A percentile compares a stretch with the other conserved stretches of the same genome.
phyloP scores from a whole-genome alignment of 2,329 filamentous ascomycete species.

The Penicillium sp. region DNA sequence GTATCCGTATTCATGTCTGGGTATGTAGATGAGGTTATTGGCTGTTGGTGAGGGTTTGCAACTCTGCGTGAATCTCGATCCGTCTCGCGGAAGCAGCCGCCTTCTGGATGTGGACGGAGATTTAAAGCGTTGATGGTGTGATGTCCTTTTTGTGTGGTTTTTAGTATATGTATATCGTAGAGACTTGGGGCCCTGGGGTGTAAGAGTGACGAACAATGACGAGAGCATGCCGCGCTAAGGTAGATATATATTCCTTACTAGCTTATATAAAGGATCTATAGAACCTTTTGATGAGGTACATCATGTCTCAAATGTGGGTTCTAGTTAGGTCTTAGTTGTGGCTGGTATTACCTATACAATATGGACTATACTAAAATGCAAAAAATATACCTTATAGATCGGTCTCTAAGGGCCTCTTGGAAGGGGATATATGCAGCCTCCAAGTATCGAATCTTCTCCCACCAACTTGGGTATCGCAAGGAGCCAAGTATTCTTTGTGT shows the following conservation, averaged over 20 bases:
- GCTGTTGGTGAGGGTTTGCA: too few species aligned
- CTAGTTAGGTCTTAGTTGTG: not conserved
- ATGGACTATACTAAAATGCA: too few species aligned
- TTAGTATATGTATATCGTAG: too few species aligned
- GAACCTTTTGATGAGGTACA: not conserved
- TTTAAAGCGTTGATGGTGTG: constrained; percentile 46
- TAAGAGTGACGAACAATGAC: not conserved
- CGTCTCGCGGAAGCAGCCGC: constrained; percentile 64
- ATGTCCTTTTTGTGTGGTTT: too few species aligned
- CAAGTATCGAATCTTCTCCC: not conserved
- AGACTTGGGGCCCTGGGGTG: too few species aligned
- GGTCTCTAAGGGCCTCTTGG: too few species aligned
- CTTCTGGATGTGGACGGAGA: constrained; percentile 59
- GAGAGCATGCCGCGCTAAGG: not conserved
- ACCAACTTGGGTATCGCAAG: not conserved
- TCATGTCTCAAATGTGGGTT: not conserved
- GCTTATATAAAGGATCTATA: not conserved
- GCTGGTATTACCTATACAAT: not conserved
- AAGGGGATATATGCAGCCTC: not conserved
- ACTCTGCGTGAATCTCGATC: constrained; percentile 46
- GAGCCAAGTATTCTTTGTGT: not conserved
- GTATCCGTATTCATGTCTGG: constrained; percentile 16
- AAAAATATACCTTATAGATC: too few species aligned
- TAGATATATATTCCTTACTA: not conserved
- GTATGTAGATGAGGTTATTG: too few species aligned